Percentiles rank a stretch among this genome's conserved stretches.
These are phyloP conservation scores for Bullera alba DNA, from an alignment of 768 basidiomycete species.

Conservation along the genomic window DNA sequence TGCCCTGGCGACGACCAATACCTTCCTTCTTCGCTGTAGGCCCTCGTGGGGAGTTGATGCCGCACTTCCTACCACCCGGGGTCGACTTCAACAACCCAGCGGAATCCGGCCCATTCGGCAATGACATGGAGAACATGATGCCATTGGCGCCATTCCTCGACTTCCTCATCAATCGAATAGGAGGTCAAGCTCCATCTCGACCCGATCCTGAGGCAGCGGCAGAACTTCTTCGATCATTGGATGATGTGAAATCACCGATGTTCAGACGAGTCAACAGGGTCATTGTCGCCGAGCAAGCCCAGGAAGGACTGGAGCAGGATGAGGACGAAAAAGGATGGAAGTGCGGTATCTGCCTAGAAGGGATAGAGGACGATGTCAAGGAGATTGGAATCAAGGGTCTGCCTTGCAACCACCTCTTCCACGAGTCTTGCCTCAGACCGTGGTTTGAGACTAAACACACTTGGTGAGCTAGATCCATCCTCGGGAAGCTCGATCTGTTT, in stretches of 20 bases:
- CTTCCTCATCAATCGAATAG: not conserved
- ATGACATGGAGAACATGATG: not conserved
- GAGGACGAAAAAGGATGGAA: constrained; percentile 34
- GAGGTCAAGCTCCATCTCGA: not conserved
- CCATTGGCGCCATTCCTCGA: not conserved
- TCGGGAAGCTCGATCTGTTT: not conserved
- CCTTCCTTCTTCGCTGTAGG: not conserved
- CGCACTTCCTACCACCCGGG: not conserved
- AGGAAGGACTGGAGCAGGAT: constrained; percentile 3
- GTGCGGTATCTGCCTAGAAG: constrained; percentile 37
- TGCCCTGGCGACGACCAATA: not conserved
- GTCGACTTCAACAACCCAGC: not conserved
- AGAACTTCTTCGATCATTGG: constrained; percentile 27
- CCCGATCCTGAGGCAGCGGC: constrained; percentile 31
- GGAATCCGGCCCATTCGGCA: not conserved
- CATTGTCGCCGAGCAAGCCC: constrained; percentile 17
- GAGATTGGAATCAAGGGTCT: constrained; percentile 26
- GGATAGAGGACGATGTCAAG: constrained; percentile 6
- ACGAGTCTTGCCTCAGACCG: constrained; percentile 25
- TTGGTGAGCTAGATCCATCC: constrained; percentile 19
- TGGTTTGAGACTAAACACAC: constrained; percentile 33
- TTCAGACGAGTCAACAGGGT: constrained; percentile 25
- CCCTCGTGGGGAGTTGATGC: not conserved
- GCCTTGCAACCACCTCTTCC: constrained; percentile 40
- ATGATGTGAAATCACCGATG: constrained; percentile 12